Base-by-base conservation (phyloP, 805 yeast species). In the Brettanomyces naardenensis region DNA sequence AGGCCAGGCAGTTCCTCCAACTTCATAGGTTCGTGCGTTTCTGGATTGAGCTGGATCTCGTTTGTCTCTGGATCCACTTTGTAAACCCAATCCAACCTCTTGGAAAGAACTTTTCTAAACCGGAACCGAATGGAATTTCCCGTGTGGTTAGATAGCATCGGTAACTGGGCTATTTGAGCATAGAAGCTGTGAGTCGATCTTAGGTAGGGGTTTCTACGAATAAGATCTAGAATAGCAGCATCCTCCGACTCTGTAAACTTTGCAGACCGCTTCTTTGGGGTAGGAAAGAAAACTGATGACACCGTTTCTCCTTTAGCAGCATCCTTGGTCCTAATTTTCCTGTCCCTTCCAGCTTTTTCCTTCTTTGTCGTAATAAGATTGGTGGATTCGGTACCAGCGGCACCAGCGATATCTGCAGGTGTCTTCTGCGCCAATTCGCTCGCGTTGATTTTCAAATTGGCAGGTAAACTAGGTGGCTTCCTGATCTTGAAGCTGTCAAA, bases 41-140 rank as follows among this genome's bases (percentile, higher is more conserved):
- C 54, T 13, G 54, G 51, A 52, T 73, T 77, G 18, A 61, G 44
- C 1, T 63, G 46, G 28, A 73, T 51, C 32, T 64, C 53, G 23
- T 75, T 75, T 6, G 62, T 57, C 11, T 53, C 47, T 3, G 58
- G 60, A 48, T 70, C 72, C 14, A 70, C 66, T 40, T 70, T 61
- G 45, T 72, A 75, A 17, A 72, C 80, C 43, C 57, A 74, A 2
- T 59, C 62, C 28, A 75, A 45, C 26, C 60, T 52, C 22, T 61
- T 56, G 3, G 66, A 51, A 13, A 75, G 51, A 20, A 67, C 63
- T 19, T 65, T 69, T 45, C 79, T 64, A 49, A 58, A 75, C 50
- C 82, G 66, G 46, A 71, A 82, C 46, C 94, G 68, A 33, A 83
- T 75, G 1, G 89, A 80, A 46, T 83, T 79, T 10, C 88, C 86